phyloP scores from a whole-genome alignment of 768 basidiomycete species.

The Coprinopsis marcescibilis region DNA sequence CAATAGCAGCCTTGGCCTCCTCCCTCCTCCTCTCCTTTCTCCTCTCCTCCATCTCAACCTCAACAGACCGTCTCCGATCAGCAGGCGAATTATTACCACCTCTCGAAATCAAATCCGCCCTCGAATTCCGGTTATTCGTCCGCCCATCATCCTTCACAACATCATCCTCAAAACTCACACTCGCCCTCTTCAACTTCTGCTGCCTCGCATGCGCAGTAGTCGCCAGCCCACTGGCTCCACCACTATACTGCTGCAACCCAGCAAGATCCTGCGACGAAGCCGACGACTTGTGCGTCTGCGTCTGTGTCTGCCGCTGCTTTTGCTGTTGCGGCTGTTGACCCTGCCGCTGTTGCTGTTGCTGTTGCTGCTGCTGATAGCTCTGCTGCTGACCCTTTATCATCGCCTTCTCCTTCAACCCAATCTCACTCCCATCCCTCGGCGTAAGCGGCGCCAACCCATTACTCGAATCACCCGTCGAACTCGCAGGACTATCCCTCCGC shows the following conservation, averaged over 20 bases:
- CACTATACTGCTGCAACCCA: slow-evolving; percentile 11
- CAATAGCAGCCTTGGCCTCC: slow-evolving; percentile 84
- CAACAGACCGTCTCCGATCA: slow-evolving; percentile 28
- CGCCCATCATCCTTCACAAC: slow-evolving; percentile 17
- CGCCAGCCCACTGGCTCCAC: slow-evolving; percentile 16
- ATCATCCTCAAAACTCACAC: slow-evolving; percentile 67
- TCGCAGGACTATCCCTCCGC: slow-evolving; percentile 66
- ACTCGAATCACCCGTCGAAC: slow-evolving; percentile 82
- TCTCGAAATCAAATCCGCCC: slow-evolving; percentile 22
- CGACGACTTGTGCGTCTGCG: not conserved
- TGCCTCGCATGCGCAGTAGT: slow-evolving; percentile 12
- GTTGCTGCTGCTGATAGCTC: not conserved
- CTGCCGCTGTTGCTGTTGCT: not conserved
- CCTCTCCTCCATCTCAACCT: slow-evolving; percentile 44
- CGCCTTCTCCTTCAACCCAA: slow-evolving; percentile 21
- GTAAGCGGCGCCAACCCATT: slow-evolving; percentile 71
- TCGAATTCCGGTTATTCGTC: slow-evolving; percentile 9
- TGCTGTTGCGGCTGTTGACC: not conserved
- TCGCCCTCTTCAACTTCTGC: slow-evolving; percentile 42
- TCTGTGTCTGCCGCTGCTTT: not conserved
- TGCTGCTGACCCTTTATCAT: too few relatives aligned
- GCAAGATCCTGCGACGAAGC: slow-evolving; percentile 7
- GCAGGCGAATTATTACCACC: not conserved
- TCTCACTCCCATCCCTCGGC: slow-evolving; percentile 73
- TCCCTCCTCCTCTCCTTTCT: slow-evolving; percentile 69